Evolutionary conservation across 2,329 filamentous ascomycete species (phyloP).

Genomic region (Leptographium flavum): DNA sequence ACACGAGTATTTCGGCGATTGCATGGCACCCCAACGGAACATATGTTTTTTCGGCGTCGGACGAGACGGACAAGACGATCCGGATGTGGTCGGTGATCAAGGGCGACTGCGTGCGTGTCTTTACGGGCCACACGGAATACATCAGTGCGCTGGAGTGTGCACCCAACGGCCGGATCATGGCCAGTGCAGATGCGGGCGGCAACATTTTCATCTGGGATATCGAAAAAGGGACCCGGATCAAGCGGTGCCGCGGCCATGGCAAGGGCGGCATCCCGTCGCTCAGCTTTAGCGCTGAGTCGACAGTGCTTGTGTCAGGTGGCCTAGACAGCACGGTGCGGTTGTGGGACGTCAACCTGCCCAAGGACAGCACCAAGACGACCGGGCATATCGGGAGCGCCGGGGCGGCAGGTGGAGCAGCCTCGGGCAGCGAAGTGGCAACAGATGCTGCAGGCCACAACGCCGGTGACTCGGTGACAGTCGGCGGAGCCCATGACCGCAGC

Average conservation of each 20-base stretch:
- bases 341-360: constrained; percentile 74
- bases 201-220: constrained; percentile 94
- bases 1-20: constrained; percentile 82
- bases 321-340: constrained; percentile 86
- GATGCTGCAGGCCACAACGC: constrained; percentile 18
- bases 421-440: constrained; percentile 1
- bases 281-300: constrained; percentile 87
- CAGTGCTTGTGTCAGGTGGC: constrained; percentile 75
- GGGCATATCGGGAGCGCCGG: constrained; percentile 1
- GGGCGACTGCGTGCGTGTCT: constrained; percentile 77
- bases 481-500: constrained; percentile 18
- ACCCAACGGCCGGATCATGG: constrained; percentile 79
- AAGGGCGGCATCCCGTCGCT: constrained; percentile 90
- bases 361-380: constrained; percentile 43
- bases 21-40: constrained; percentile 89
- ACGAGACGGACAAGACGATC: constrained; percentile 73
- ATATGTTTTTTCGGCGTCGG: constrained; percentile 86
- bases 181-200: constrained; percentile 75
- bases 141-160: constrained; percentile 76
- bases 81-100: constrained; percentile 94
- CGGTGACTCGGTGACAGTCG: constrained; percentile 26
- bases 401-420: not conserved
- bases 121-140: constrained; percentile 80
- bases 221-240: constrained; percentile 69
- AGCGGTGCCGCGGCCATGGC: constrained; percentile 85